Conservation (phyloP, 176 grass and related monocot genomes). For the Oryza australiensis region DNA sequence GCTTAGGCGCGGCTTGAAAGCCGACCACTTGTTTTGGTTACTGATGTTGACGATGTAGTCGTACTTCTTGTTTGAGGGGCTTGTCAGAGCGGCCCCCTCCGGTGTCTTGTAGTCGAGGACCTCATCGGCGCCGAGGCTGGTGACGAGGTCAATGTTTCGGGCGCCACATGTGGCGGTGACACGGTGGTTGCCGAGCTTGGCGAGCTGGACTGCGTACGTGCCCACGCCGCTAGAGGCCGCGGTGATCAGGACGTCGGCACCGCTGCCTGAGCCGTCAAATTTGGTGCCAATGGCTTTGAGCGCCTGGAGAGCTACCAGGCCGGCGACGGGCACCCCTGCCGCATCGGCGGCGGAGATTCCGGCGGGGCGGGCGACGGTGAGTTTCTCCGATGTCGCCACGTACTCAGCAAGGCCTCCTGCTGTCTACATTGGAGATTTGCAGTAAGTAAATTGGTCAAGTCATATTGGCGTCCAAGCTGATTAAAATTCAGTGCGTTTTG, state of each 20-base stretch:
- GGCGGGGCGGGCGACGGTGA: constrained; percentile 6
- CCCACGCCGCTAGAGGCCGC: constrained; percentile 51
- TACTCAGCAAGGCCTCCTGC: constrained; percentile 55
- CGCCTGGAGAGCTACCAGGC: constrained; percentile 37
- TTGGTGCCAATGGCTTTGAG: constrained; percentile 34
- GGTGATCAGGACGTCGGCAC: constrained; percentile 43
- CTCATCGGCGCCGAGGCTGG: constrained; percentile 50
- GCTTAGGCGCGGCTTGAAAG: background rate
- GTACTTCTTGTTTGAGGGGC: constrained; percentile 47
- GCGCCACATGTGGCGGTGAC: constrained; percentile 59
- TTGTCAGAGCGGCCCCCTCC: constrained; percentile 33
- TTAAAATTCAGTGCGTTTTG: background rate
- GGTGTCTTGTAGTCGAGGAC: constrained; percentile 54
- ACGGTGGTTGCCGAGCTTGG: constrained; percentile 41
- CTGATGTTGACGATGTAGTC: constrained; percentile 21
- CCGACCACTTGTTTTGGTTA: background rate
- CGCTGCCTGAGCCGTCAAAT: constrained; percentile 29
- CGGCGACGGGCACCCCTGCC: constrained; percentile 39
- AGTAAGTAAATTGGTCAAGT: no score
- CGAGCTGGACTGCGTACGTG: constrained; percentile 53
- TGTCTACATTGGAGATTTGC: background rate
- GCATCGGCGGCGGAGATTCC: constrained; percentile 37
- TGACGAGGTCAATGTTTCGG: constrained; percentile 44
- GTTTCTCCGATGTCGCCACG: constrained; percentile 18
- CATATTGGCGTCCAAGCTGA: background rate